Conservation (phyloP, 495 filamentous ascomycete genomes). For the Aspergillus coremiiformis region DNA sequence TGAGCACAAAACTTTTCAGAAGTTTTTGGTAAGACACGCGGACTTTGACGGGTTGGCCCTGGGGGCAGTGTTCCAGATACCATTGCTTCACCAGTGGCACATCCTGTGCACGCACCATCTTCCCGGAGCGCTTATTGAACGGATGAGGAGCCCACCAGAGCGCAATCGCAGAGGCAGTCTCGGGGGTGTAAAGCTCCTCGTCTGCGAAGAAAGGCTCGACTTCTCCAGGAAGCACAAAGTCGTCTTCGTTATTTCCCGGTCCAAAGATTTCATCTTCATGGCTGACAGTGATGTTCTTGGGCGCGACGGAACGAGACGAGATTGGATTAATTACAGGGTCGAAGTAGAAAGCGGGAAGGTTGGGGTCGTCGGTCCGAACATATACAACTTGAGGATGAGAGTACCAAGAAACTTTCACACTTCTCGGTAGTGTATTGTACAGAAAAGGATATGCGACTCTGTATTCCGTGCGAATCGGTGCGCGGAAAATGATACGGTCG, state of each 20-base stretch:
- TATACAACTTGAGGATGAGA: slow-evolving; percentile 92
- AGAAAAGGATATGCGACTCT: slow-evolving; percentile 89
- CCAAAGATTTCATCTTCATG: slow-evolving; percentile 97
- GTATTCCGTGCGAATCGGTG: slow-evolving; percentile 93
- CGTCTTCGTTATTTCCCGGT: slow-evolving; percentile 73
- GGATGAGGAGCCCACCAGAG: slow-evolving; percentile 99
- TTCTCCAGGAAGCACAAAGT: slow-evolving; percentile 76
- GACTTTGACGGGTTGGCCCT: slow-evolving; percentile 92
- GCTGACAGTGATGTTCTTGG: slow-evolving; percentile 86
- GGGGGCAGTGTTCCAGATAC: slow-evolving; percentile 93
- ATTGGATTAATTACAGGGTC: slow-evolving; percentile 97
- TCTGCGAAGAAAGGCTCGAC: slow-evolving; percentile 85
- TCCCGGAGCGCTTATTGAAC: slow-evolving; percentile 93
- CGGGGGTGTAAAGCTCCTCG: slow-evolving; percentile 80
- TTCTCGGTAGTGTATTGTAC: slow-evolving; percentile 93
- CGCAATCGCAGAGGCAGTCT: slow-evolving; percentile 86
- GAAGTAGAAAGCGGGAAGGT: slow-evolving; percentile 94
- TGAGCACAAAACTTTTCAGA: slow-evolving; percentile 92
- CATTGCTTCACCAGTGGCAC: slow-evolving; percentile 97
- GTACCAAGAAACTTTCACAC: slow-evolving; percentile 89
- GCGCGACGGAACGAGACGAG: slow-evolving; percentile 86
- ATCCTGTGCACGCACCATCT: slow-evolving; percentile 94
- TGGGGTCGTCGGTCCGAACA: slow-evolving; percentile 78
- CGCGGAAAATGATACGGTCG: slow-evolving; percentile 97
- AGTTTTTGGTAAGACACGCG: slow-evolving; percentile 99